phyloP scores from a whole-genome alignment of 2,329 filamentous ascomycete genomes.

The Epichloe bromicola region DNA sequence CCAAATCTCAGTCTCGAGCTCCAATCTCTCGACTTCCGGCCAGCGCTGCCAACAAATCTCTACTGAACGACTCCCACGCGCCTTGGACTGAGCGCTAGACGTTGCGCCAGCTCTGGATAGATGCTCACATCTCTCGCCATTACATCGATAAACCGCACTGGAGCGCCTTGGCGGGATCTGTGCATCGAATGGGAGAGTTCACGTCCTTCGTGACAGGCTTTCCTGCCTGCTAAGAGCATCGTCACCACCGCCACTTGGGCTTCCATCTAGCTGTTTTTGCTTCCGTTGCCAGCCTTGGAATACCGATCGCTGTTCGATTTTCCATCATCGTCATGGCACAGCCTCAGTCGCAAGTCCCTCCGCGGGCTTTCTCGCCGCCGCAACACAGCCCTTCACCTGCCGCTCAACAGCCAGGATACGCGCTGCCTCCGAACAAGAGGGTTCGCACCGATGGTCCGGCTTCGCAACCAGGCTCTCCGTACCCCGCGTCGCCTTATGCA shows the following conservation, averaged over 20 bases:
- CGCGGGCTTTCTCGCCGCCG: conserved; percentile 48
- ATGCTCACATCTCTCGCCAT: neutral
- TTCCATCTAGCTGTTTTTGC: neutral
- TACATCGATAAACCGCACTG: neutral
- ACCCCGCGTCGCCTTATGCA: conserved; percentile 37
- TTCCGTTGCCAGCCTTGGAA: conserved; percentile 2
- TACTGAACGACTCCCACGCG: conserved; percentile 8
- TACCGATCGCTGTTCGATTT: conserved; percentile 2
- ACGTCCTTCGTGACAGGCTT: conserved; percentile 34
- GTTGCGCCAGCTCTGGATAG: conserved; percentile 3
- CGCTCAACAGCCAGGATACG: conserved; percentile 37
- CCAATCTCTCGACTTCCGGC: conserved; percentile 15
- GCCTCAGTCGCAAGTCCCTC: conserved; percentile 37
- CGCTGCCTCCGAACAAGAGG: conserved; percentile 59
- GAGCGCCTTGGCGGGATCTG: conserved; percentile 5
- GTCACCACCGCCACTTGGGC: conserved; percentile 6
- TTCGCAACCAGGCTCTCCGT: conserved; percentile 54
- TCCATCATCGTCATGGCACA: conserved; percentile 38
- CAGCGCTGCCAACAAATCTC: conserved; percentile 13
- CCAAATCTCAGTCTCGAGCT: conserved; percentile 18
- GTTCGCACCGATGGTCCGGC: conserved; percentile 43
- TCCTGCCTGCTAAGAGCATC: conserved; percentile 31
- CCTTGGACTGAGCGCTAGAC: conserved; percentile 12
- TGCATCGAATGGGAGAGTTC: conserved; percentile 34
- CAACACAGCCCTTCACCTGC: conserved; percentile 50